Percentiles rank a stretch among this genome's conserved stretches.
Conservation (phyloP, 192 early-diverging fungal species). For the Backusella circina region DNA sequence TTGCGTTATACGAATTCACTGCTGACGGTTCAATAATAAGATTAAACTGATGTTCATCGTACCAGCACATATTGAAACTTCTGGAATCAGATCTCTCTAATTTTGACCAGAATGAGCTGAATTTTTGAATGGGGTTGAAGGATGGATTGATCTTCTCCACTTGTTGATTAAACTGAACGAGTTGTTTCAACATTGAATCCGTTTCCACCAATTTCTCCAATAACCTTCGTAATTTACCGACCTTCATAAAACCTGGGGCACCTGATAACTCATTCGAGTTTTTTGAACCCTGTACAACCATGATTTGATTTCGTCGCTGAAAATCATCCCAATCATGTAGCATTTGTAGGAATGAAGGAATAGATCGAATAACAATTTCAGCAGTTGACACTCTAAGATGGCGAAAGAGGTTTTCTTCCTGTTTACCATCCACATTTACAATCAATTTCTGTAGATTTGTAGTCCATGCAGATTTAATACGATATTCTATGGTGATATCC, state of each 20-base stretch:
- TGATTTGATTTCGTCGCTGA: constrained; percentile 39
- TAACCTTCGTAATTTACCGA: constrained; percentile 43
- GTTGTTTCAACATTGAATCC: constrained; percentile 41
- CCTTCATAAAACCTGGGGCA: constrained; percentile 48
- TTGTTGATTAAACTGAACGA: constrained; percentile 8
- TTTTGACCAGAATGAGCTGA: constrained; percentile 30
- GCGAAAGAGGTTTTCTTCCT: constrained; percentile 16
- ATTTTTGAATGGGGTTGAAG: constrained; percentile 7
- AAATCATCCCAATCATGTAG: constrained; percentile 33
- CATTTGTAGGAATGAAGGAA: constrained; percentile 41
- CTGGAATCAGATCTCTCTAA: constrained; percentile 15
- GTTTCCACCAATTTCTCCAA: constrained; percentile 42
- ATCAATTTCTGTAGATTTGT: background rate
- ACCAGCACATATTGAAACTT: constrained; percentile 42
- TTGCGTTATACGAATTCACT: background rate
- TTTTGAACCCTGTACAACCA: constrained; percentile 28
- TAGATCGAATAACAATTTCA: constrained; percentile 48
- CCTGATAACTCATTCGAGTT: constrained; percentile 14
- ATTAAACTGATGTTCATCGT: constrained; percentile 44
- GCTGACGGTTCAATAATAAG: constrained; percentile 21
- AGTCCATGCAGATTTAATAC: constrained; percentile 49
- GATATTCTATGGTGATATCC: constrained; percentile 73
- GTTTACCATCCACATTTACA: background rate
- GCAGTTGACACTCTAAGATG: constrained; percentile 42
- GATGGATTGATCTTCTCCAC: background rate